phyloP scores from a whole-genome alignment of 83 land plant genomes.

The Larix sibirica region DNA sequence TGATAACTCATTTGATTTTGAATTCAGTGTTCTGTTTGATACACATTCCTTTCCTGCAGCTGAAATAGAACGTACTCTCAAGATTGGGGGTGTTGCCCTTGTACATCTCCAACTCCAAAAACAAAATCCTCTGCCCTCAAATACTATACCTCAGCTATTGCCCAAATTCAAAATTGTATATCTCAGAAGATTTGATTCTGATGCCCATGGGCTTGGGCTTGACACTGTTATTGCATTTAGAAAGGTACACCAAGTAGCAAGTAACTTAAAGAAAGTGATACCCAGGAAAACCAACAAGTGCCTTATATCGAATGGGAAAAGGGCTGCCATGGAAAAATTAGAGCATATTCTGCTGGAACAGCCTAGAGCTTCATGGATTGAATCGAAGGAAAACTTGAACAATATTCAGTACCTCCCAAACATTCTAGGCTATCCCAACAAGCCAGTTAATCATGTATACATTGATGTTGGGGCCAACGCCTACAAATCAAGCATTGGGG shows the following conservation, averaged over 20 bases:
- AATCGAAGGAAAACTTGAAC: constrained; percentile 21
- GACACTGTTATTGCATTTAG: constrained; percentile 34
- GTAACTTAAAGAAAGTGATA: neutral
- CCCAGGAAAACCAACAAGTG: neutral
- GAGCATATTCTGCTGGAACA: constrained; percentile 63
- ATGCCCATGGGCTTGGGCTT: neutral
- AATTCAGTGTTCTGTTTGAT: constrained; percentile 29
- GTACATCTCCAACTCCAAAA: constrained; percentile 16
- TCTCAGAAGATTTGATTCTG: constrained; percentile 21
- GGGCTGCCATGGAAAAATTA: constrained; percentile 35
- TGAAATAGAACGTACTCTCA: constrained; percentile 51
- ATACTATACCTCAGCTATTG: constrained; percentile 12
- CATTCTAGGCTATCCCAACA: constrained; percentile 41
- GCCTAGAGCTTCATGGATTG: constrained; percentile 26
- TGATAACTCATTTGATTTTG: constrained; percentile 39
- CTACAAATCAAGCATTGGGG: constrained; percentile 13
- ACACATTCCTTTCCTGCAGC: constrained; percentile 24
- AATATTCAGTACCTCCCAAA: constrained; percentile 48
- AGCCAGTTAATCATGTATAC: constrained; percentile 49
- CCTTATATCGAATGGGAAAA: constrained; percentile 19
- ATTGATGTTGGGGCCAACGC: constrained; percentile 40
- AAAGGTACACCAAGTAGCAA: constrained; percentile 16
- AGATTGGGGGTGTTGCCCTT: constrained; percentile 50
- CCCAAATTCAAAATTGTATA: constrained; percentile 35
- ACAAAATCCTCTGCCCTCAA: constrained; percentile 12